A percentile compares a stretch with the other conserved stretches of the same genome.
phyloP scores from a whole-genome alignment of 129 eudicot species.

The Centrapalus pauciflorus region DNA sequence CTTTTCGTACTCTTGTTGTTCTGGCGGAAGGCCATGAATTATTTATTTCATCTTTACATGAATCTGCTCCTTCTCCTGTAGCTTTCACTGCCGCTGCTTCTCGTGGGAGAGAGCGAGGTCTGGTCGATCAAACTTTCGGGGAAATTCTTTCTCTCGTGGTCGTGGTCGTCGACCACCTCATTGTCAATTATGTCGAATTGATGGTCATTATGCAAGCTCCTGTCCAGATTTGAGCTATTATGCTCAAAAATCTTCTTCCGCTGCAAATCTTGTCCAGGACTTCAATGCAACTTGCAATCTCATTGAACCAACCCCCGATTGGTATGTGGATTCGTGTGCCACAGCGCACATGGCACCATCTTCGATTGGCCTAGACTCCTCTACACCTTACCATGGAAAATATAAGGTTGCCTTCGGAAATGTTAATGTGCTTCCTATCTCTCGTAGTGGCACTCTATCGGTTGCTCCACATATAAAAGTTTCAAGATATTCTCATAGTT shows the following conservation, averaged over 20 bases:
- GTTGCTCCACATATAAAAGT: not conserved
- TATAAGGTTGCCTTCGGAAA: not conserved
- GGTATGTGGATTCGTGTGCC: not conserved
- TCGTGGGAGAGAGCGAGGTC: not conserved
- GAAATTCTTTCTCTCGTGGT: not conserved
- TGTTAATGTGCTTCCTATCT: not conserved
- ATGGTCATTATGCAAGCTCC: not conserved
- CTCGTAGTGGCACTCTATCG: not conserved
- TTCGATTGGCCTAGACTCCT: not conserved
- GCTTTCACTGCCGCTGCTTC: not conserved
- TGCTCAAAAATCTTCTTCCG: not conserved
- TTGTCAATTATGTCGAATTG: not conserved
- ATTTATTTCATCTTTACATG: not conserved
- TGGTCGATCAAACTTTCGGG: too few species aligned
- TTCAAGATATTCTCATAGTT: too few species aligned
- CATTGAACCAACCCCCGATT: not conserved
- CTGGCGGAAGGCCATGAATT: not conserved
- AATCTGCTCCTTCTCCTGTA: not conserved
- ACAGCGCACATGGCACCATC: not conserved
- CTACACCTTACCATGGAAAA: not conserved
- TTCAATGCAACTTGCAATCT: not conserved
- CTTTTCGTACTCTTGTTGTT: not conserved
- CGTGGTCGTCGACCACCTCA: not conserved
- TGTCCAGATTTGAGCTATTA: not conserved
- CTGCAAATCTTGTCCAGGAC: not conserved